Base-by-base conservation (phyloP, 768 basidiomycete species). In the Paxillus involutus region DNA sequence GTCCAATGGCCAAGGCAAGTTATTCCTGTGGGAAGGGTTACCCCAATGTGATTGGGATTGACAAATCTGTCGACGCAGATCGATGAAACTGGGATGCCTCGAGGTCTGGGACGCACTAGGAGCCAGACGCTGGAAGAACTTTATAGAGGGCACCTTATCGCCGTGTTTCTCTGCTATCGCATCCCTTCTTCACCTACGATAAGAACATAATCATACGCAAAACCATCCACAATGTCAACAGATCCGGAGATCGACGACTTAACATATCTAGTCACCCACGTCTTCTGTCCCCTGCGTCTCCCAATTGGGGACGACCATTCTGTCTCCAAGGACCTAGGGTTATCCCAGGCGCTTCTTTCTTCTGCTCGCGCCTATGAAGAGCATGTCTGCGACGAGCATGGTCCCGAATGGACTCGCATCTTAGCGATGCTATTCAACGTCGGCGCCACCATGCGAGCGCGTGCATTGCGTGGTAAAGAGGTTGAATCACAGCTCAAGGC, bases 271-370 rank as follows among this genome's bases (percentile, higher is more conserved):
- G 19, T 74, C 19, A 69, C 72, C 30, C 78, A 79, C 49, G 61
- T 79, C 0, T 74, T 78, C 58, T 55, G 74, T 16, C 78, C 78
- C 3, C 72, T 74, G 0, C 63, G 67, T 32, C 59, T 75, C 4
- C 77, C 76, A 0, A 67, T 73, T 33, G 46, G 59, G 5, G 64
- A 72, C n/a, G 75, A 78, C 40, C 48, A 61, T 4, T 46, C 39
- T 0, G 43, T 54, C 4, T 10, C 55, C 5, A 57, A 66, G 10
- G 70, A 75, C 3, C 59, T 61, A 19, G 57, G 59, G 1, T 60
- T 78, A 4, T 63, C 65, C 36, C 14, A 36, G 4, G 46, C 58
- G 4, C 59, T 69, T 4, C 37, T 59, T 1, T 24, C 58, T 3
- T 59, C 56, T 41, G 69, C 70, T 1, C 16, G 17, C 14, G 49